Evolutionary conservation across 257 asterid genomes (phyloP).

Genomic region (Anisodus tanguticus): DNA sequence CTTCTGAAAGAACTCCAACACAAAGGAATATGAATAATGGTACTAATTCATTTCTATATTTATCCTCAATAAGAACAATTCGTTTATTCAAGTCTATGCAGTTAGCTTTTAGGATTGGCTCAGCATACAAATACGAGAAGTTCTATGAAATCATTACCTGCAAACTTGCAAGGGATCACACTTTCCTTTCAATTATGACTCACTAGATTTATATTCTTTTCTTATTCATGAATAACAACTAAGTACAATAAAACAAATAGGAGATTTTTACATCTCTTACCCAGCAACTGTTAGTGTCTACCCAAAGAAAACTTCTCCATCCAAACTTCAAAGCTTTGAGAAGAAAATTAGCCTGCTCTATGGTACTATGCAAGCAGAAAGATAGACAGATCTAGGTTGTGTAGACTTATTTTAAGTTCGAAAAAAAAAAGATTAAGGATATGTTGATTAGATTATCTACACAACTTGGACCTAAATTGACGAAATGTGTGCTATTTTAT

Average conservation of each 20-base stretch:
- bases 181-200: not conserved
- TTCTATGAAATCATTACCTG: not conserved
- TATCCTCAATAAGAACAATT: not conserved
- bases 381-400: constrained; percentile 16
- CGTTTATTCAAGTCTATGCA: not conserved
- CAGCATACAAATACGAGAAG: not conserved
- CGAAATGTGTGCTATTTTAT: not conserved
- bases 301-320: not conserved
- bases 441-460: constrained; percentile 13
- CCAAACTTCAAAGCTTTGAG: not conserved
- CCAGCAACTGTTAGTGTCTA: not conserved
- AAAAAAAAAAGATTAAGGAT: not conserved
- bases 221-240: constrained; percentile 2
- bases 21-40: not conserved
- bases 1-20: not conserved
- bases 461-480: constrained; percentile 10
- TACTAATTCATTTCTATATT: not conserved
- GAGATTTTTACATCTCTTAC: constrained; percentile 6
- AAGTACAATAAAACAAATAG: not conserved
- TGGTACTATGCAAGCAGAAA: not conserved
- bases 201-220: not conserved
- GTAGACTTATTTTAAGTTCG: not conserved
- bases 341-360: constrained; percentile 7
- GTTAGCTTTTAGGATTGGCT: not conserved
- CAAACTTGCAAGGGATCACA: constrained; percentile 10